Evolutionary conservation across 129 eudicot genomes (phyloP).

Genomic region (Glebionis coronaria): DNA sequence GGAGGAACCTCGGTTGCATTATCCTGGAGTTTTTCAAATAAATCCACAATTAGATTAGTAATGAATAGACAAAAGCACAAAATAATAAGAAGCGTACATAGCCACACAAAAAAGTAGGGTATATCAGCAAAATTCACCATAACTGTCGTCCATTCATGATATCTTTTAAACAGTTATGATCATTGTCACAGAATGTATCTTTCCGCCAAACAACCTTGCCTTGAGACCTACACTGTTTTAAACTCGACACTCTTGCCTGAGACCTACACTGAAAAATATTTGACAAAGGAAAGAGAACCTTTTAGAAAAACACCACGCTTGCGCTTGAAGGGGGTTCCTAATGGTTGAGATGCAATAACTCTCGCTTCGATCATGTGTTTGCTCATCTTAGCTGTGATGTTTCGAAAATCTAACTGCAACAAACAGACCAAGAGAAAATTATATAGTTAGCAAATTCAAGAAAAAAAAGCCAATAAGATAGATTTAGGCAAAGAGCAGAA

Average conservation of each 20-base stretch:
- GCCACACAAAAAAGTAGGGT: conserved; percentile 3
- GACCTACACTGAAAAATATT: too few relatives aligned
- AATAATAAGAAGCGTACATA: background rate
- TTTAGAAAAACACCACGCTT: too few relatives aligned
- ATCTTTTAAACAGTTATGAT: conserved; percentile 44
- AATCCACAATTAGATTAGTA: conserved; percentile 7
- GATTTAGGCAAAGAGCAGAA: too few relatives aligned
- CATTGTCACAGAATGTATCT: conserved; percentile 47
- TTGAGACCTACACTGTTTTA: conserved; percentile 60
- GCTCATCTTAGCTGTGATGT: too few relatives aligned
- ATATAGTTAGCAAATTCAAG: too few relatives aligned
- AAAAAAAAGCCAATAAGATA: too few relatives aligned
- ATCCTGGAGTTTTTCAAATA: conserved; percentile 39
- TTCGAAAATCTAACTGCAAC: too few relatives aligned
- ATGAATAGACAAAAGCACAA: background rate
- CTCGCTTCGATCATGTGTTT: too few relatives aligned
- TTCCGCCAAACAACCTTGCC: conserved; percentile 66
- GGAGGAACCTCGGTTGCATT: conserved; percentile 98
- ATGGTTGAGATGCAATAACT: too few relatives aligned
- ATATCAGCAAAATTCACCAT: conserved; percentile 45
- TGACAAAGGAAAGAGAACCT: too few relatives aligned
- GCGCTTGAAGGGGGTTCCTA: too few relatives aligned
- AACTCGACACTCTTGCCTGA: conserved; percentile 69
- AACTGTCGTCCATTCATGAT: conserved; percentile 51
- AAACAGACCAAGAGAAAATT: too few relatives aligned